phyloP scores from a whole-genome alignment of 2,329 filamentous ascomycete species.

The Beauveria scarabaeidicola region DNA sequence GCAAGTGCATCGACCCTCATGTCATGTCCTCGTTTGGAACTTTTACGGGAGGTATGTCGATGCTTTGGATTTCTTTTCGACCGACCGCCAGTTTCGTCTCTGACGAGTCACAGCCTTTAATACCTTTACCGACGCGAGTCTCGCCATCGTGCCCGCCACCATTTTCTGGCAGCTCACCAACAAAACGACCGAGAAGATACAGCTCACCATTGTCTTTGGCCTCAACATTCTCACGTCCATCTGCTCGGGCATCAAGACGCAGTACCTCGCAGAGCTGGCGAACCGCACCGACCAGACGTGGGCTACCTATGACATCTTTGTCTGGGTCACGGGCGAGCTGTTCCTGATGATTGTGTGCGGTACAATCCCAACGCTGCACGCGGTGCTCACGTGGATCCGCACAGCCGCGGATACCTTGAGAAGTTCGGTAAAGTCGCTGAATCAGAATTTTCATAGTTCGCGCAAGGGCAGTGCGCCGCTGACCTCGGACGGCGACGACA shows the following conservation, averaged over 20 bases:
- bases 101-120: constrained; percentile 13
- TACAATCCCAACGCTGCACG: constrained; percentile 15
- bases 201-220: constrained; percentile 39
- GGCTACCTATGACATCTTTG: constrained; percentile 17
- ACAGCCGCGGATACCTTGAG: constrained; percentile 1
- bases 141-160: constrained; percentile 17
- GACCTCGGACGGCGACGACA: constrained; percentile 1
- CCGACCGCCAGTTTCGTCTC: not conserved
- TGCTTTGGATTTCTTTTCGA: not conserved
- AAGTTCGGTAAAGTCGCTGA: not conserved
- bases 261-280: constrained; percentile 16
- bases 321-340: constrained; percentile 18
- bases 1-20: constrained; percentile 15
- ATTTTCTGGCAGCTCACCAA: constrained; percentile 66
- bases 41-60: constrained; percentile 15
- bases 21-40: constrained; percentile 15
- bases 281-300: constrained; percentile 18
- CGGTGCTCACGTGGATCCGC: constrained; percentile 13
- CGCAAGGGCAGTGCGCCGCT: constrained; percentile 6
- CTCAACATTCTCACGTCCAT: constrained; percentile 18
- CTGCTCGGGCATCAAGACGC: constrained; percentile 19
- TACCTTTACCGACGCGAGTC: constrained; percentile 17
- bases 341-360: constrained; percentile 19
- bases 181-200: constrained; percentile 65
- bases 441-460: not conserved